These are phyloP conservation scores for Solanum dulcamara DNA, from an alignment of 257 asterid species.

Conservation along the genomic window DNA sequence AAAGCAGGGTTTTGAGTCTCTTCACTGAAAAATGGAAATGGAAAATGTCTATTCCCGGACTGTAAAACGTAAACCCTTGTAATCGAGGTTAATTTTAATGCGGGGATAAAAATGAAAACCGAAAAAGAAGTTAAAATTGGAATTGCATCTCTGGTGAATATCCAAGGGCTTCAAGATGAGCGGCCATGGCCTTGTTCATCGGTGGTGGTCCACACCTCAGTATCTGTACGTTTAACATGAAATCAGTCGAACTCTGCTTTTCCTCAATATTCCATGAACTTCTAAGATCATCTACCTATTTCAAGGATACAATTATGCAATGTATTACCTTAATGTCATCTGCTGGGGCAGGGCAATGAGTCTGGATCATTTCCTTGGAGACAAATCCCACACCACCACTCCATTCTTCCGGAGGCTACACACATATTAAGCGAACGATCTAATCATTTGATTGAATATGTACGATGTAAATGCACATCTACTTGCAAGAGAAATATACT, in stretches of 20 bases:
- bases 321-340: constrained; percentile 61
- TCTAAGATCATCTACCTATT: background rate
- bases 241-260: background rate
- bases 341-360: constrained; percentile 83
- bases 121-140: constrained; percentile 40
- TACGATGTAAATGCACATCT: background rate
- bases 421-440: background rate
- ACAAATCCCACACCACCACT: constrained; percentile 88
- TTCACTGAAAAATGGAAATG: background rate
- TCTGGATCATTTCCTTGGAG: constrained; percentile 80
- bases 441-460: background rate
- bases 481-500: background rate
- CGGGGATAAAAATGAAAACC: background rate
- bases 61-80: background rate
- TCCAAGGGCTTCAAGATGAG: constrained; percentile 75
- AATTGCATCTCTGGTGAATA: constrained; percentile 71
- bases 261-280: background rate
- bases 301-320: background rate
- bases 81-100: background rate
- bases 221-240: constrained; percentile 33
- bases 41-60: background rate
- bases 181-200: constrained; percentile 97
- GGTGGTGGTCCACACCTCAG: constrained; percentile 97
- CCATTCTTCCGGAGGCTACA: constrained; percentile 89
- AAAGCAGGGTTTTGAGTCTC: background rate